phyloP scores from a whole-genome alignment of 805 yeast genomes.

The Teunomyces cretensis region DNA sequence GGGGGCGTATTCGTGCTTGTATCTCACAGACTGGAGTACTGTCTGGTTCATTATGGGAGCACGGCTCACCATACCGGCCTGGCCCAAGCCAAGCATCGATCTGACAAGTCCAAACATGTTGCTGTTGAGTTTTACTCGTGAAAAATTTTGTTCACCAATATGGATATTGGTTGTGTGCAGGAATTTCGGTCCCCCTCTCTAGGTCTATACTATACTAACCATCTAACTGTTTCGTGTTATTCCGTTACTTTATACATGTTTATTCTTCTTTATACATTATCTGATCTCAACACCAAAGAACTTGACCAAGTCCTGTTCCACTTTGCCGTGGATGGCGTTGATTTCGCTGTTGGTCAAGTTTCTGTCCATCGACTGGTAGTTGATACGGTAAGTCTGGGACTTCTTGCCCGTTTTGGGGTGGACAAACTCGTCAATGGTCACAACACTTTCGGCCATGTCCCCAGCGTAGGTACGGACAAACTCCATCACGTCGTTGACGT shows the following conservation, averaged over 20 bases:
- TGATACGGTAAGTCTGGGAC: slow-evolving; percentile 85
- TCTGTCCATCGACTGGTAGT: slow-evolving; percentile 95
- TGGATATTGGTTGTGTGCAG: background rate
- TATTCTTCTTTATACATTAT: slow-evolving; percentile 9
- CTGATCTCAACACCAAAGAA: slow-evolving; percentile 59
- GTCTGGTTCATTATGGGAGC: background rate
- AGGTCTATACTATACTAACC: too few relatives aligned
- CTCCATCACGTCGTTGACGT: slow-evolving; percentile 93
- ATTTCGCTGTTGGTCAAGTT: slow-evolving; percentile 83
- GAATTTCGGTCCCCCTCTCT: background rate
- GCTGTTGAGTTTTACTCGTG: background rate
- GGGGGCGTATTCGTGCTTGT: slow-evolving; percentile 76
- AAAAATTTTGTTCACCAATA: slow-evolving; percentile 1
- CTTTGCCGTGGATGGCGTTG: slow-evolving; percentile 66
- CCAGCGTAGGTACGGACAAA: slow-evolving; percentile 81
- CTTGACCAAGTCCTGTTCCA: slow-evolving; percentile 55
- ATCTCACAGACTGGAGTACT: slow-evolving; percentile 33
- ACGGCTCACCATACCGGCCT: background rate
- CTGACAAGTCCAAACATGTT: slow-evolving; percentile 12
- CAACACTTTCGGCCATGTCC: slow-evolving; percentile 85
- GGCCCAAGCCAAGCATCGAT: slow-evolving; percentile 8
- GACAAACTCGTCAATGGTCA: slow-evolving; percentile 72
- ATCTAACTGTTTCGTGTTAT: too few relatives aligned
- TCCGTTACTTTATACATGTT: background rate
- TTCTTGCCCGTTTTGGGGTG: slow-evolving; percentile 79